phyloP scores from a whole-genome alignment of 116 monocot species.

The Thalassia testudinum region DNA sequence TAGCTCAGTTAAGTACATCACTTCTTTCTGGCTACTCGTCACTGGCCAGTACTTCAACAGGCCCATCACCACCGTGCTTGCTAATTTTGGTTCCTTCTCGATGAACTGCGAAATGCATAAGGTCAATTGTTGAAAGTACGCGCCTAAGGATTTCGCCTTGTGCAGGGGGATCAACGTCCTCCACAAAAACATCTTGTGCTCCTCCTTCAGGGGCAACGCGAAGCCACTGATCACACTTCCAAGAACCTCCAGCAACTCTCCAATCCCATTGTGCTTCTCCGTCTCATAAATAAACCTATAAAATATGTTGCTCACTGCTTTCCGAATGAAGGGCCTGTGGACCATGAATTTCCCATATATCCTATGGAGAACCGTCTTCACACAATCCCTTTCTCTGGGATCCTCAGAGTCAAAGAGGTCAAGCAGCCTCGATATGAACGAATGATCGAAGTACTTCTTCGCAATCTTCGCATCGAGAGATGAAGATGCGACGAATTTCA shows the following conservation, averaged over 20 bases:
- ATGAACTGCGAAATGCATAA: slow-evolving; percentile 16
- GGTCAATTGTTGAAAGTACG: slow-evolving; percentile 13
- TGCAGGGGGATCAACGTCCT: slow-evolving; percentile 17
- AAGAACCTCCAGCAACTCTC: slow-evolving; percentile 17
- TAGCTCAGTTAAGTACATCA: slow-evolving; percentile 18
- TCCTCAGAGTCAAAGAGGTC: slow-evolving; percentile 23
- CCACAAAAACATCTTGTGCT: slow-evolving; percentile 18
- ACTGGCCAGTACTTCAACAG: slow-evolving; percentile 19
- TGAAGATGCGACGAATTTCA: slow-evolving; percentile 11
- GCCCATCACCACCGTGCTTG: slow-evolving; percentile 10
- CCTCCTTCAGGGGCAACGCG: slow-evolving; percentile 22
- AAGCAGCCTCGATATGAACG: slow-evolving; percentile 14
- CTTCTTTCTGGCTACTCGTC: slow-evolving; percentile 17
- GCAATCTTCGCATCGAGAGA: slow-evolving; percentile 14
- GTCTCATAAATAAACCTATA: slow-evolving; percentile 19
- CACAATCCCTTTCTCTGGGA: slow-evolving; percentile 23
- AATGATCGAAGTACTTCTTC: slow-evolving; percentile 14
- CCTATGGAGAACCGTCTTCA: slow-evolving; percentile 16
- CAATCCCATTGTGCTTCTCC: slow-evolving; percentile 15
- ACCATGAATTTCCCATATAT: slow-evolving; percentile 23
- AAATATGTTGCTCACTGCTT: slow-evolving; percentile 17
- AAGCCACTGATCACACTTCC: slow-evolving; percentile 23
- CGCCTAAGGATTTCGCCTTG: slow-evolving; percentile 13
- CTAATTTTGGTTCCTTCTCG: slow-evolving; percentile 18
- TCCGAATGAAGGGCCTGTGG: slow-evolving; percentile 19